These are phyloP conservation scores for Aspergillus sergii DNA, from an alignment of 2,329 filamentous ascomycete genomes.

Conservation along the genomic window DNA sequence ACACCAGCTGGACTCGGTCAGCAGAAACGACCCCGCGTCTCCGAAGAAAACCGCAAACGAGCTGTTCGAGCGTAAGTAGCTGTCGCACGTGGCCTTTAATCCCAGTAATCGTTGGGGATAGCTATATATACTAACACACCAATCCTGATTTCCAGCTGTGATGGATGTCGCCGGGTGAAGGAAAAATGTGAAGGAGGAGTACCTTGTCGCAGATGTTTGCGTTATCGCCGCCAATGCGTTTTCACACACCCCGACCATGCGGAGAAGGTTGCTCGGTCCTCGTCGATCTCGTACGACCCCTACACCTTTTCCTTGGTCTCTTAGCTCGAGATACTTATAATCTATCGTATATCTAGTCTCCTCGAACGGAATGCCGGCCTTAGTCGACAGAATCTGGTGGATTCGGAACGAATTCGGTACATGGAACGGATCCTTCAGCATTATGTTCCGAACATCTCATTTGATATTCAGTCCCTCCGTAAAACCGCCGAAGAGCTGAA, in stretches of 20 bases:
- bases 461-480: slow-evolving; percentile 47
- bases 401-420: slow-evolving; percentile 39
- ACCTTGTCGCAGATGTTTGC: slow-evolving; percentile 56
- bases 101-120: too few relatives aligned
- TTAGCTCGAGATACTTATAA: slow-evolving; percentile 4
- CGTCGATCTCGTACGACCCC: slow-evolving; percentile 34
- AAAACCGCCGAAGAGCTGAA: slow-evolving; percentile 49
- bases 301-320: slow-evolving; percentile 3
- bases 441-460: slow-evolving; percentile 49
- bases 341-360: slow-evolving; percentile 20
- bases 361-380: slow-evolving; percentile 33
- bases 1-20: slow-evolving; percentile 30
- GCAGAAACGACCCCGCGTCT: slow-evolving; percentile 43
- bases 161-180: slow-evolving; percentile 58
- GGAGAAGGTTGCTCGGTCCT: slow-evolving; percentile 34
- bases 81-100: background rate
- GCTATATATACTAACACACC: background rate
- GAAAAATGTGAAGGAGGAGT: slow-evolving; percentile 61
- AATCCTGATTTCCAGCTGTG: slow-evolving; percentile 45
- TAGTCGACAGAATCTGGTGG: slow-evolving; percentile 38
- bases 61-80: slow-evolving; percentile 43
- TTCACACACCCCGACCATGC: slow-evolving; percentile 46
- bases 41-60: slow-evolving; percentile 45
- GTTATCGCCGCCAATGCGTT: slow-evolving; percentile 54
- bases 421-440: slow-evolving; percentile 55